Evolutionary conservation across 176 grass and related monocot genomes (phyloP).

Genomic region (Avena atlantica): DNA sequence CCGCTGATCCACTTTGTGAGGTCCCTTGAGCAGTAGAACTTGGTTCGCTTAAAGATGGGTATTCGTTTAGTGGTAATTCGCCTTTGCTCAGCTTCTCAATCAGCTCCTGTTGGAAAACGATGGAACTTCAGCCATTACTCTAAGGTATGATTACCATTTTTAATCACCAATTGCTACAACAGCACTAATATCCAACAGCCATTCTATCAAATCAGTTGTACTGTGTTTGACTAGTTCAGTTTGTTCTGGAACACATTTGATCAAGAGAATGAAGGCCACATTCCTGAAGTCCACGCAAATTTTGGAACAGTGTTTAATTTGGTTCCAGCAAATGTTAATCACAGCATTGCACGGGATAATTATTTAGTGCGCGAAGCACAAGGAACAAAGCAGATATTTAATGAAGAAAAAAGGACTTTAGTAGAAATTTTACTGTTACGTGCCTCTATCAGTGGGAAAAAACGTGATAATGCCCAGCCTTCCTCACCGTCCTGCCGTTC

Average conservation of each 20-base stretch:
- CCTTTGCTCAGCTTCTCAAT: conserved; percentile 81
- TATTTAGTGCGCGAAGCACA: conserved; percentile 32
- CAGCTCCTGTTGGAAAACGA: conserved; percentile 67
- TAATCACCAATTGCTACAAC: not conserved
- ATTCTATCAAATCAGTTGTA: conserved; percentile 8
- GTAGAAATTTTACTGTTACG: conserved; percentile 7
- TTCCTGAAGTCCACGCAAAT: not conserved
- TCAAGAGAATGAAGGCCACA: conserved; percentile 1
- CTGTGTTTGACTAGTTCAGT: not conserved
- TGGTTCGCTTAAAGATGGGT: conserved; percentile 73
- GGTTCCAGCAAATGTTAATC: conserved; percentile 18
- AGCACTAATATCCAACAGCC: not conserved
- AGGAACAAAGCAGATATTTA: conserved; percentile 18
- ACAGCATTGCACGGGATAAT: not conserved
- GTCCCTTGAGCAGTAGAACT: conserved; percentile 48
- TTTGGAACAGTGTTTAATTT: conserved; percentile 13
- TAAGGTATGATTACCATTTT: not conserved
- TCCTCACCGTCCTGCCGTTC: conserved; percentile 75
- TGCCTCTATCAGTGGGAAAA: conserved; percentile 93
- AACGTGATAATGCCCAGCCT: conserved; percentile 79
- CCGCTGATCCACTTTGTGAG: conserved; percentile 13
- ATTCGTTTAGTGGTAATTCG: conserved; percentile 72
- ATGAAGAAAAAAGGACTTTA: conserved; percentile 14
- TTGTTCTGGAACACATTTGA: not conserved
- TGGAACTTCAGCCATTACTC: not conserved